These are phyloP conservation scores for Geotrichum reessii DNA, from an alignment of 1,139 yeast species.

Conservation along the genomic window DNA sequence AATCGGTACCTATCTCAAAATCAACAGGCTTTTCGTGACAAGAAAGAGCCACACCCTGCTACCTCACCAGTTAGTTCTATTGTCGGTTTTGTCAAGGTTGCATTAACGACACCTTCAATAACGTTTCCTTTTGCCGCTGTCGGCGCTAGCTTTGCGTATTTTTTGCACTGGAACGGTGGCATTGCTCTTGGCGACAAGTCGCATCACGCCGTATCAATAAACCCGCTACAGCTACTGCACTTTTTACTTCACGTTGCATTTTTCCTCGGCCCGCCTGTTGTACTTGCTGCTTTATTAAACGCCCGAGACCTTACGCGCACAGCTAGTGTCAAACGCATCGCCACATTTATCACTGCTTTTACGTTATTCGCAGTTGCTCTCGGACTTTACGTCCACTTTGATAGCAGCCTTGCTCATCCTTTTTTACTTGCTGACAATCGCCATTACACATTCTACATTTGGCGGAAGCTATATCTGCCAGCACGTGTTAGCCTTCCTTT, in stretches of 20 bases:
- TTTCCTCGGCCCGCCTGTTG: slow-evolving; percentile 56
- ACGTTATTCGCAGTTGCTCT: not conserved
- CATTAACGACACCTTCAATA: slow-evolving; percentile 22
- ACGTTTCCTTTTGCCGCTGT: slow-evolving; percentile 52
- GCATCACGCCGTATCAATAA: slow-evolving; percentile 68
- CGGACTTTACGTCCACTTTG: not conserved
- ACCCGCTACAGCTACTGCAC: slow-evolving; percentile 76
- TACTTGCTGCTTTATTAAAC: not conserved
- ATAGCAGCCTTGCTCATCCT: slow-evolving; percentile 57
- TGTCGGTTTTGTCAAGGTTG: slow-evolving; percentile 13
- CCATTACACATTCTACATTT: slow-evolving; percentile 83
- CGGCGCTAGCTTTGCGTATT: slow-evolving; percentile 48
- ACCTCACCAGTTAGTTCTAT: not conserved
- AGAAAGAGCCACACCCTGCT: slow-evolving; percentile 2
- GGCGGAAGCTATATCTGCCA: slow-evolving; percentile 47
- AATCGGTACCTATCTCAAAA: not conserved
- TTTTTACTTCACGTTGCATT: slow-evolving; percentile 57
- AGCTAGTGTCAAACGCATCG: not conserved
- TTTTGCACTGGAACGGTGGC: slow-evolving; percentile 63
- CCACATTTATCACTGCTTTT: not conserved
- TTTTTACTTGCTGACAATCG: slow-evolving; percentile 90
- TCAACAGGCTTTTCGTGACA: not conserved
- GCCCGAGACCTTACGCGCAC: not conserved
- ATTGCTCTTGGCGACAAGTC: slow-evolving; percentile 83
- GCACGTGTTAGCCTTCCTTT: slow-evolving; percentile 19